phyloP scores from a whole-genome alignment of 1,284 basidiomycete genomes.

The Pseudozyma flocculosa region DNA sequence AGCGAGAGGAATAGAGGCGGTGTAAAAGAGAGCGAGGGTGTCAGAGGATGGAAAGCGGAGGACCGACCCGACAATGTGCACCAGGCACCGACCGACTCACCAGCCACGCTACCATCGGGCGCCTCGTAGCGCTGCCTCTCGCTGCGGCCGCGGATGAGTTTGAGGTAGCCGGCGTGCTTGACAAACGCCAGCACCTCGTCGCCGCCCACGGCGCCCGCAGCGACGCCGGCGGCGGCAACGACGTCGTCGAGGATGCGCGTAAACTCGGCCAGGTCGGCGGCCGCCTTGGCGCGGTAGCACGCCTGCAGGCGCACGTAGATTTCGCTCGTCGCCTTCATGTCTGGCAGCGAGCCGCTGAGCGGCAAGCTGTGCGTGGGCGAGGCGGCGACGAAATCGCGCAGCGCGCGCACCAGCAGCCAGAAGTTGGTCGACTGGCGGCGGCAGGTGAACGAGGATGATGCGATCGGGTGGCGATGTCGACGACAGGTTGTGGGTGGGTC shows the following conservation, averaged over 20 bases:
- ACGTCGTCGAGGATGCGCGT: conserved; percentile 37
- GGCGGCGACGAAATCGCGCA: conserved; percentile 65
- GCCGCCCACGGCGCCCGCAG: conserved; percentile 56
- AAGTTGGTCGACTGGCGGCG: conserved; percentile 66
- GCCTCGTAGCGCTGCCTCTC: conserved; percentile 48
- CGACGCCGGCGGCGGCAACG: conserved; percentile 43
- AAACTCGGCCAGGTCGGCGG: conserved; percentile 69
- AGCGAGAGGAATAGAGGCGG: background rate
- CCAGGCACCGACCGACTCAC: conserved; percentile 8
- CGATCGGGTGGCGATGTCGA: background rate
- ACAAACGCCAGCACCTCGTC: conserved; percentile 76
- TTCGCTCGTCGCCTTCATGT: conserved; percentile 89
- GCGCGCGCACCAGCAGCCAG: conserved; percentile 79
- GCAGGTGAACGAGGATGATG: too few species aligned
- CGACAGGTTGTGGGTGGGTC: conserved; percentile 20
- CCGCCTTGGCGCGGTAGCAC: conserved; percentile 72
- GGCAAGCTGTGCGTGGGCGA: conserved; percentile 61
- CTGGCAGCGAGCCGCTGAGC: conserved; percentile 73
- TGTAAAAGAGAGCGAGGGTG: background rate
- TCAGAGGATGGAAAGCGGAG: background rate
- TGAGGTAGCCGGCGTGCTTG: conserved; percentile 82
- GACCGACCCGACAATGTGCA: too few species aligned
- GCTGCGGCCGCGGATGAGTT: conserved; percentile 73
- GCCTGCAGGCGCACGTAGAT: conserved; percentile 78
- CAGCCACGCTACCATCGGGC: conserved; percentile 50